Conservation (phyloP, 805 yeast genomes). For the Candida michaelii region DNA sequence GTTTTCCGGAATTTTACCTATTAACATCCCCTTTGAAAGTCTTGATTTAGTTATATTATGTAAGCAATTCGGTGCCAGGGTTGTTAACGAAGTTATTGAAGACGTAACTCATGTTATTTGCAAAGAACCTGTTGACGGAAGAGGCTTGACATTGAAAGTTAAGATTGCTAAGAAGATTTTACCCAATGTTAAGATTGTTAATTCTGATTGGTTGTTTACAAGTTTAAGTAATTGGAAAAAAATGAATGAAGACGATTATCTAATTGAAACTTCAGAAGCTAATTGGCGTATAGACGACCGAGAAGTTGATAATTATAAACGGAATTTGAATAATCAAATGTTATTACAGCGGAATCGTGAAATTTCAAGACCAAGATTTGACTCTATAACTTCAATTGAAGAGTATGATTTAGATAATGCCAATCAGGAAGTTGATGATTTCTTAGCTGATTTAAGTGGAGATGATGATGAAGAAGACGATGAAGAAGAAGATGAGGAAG, state of each 20-base stretch:
- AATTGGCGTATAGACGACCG: constrained; percentile 43
- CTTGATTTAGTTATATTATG: constrained; percentile 95
- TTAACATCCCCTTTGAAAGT: constrained; percentile 66
- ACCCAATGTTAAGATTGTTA: constrained; percentile 71
- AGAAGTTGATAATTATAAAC: constrained; percentile 46
- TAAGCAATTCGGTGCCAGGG: constrained; percentile 84
- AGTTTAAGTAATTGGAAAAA: constrained; percentile 79
- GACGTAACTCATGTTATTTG: constrained; percentile 89
- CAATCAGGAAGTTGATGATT: constrained; percentile 47
- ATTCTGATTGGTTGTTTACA: constrained; percentile 89
- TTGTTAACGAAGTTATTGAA: constrained; percentile 66
- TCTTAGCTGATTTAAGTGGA: constrained; percentile 45
- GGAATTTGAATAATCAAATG: constrained; percentile 25
- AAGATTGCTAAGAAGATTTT: constrained; percentile 68
- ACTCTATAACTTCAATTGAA: constrained; percentile 30
- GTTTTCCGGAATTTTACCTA: constrained; percentile 86
- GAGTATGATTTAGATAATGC: constrained; percentile 44
- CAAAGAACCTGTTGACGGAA: constrained; percentile 49
- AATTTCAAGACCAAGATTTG: constrained; percentile 29
- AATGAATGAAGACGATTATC: constrained; percentile 60
- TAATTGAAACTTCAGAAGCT: constrained; percentile 51
- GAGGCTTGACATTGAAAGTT: constrained; percentile 71
- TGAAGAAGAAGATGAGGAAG: constrained; percentile 22
- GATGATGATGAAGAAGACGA: constrained; percentile 34
- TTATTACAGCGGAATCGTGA: constrained; percentile 13